phyloP scores from a whole-genome alignment of 179 eudicot species.

The Spergularia azorica region DNA sequence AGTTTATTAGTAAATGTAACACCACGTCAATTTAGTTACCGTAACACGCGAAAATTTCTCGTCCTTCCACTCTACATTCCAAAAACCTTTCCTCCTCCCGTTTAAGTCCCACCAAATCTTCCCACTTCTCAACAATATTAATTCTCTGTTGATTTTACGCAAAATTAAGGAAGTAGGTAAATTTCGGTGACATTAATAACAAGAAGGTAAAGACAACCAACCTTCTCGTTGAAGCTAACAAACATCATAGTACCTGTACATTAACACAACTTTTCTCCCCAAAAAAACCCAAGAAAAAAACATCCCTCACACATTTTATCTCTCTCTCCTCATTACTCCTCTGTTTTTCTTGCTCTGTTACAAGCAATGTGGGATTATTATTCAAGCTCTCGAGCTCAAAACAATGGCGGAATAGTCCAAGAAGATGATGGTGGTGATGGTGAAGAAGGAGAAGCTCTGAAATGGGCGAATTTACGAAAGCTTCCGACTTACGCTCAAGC shows the following conservation, averaged over 20 bases:
- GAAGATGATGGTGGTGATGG: conserved; percentile 24
- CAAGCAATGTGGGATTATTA: conserved; percentile 43
- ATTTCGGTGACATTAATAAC: conserved; percentile 20
- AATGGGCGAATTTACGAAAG: conserved; percentile 54
- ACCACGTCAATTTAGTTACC: no score
- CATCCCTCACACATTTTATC: neutral
- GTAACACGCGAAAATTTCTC: no score
- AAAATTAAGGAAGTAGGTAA: neutral
- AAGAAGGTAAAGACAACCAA: conserved; percentile 18
- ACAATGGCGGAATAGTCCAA: neutral
- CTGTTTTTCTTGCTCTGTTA: conserved; percentile 5
- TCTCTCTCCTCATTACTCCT: neutral
- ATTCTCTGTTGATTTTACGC: conserved; percentile 4
- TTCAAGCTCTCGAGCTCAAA: conserved; percentile 14
- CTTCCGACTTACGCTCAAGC: conserved; percentile 58
- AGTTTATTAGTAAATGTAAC: no score
- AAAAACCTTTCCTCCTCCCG: no score
- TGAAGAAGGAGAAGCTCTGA: conserved; percentile 42
- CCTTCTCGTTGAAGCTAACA: conserved; percentile 10
- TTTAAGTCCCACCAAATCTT: conserved; percentile 37
- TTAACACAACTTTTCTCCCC: neutral
- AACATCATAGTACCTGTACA: neutral
- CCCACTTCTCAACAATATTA: conserved; percentile 30
- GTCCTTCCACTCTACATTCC: no score
- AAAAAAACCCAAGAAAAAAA: neutral